Conservation (phyloP, 2,329 filamentous ascomycete genomes). For the Paecilomyces sp. region DNA sequence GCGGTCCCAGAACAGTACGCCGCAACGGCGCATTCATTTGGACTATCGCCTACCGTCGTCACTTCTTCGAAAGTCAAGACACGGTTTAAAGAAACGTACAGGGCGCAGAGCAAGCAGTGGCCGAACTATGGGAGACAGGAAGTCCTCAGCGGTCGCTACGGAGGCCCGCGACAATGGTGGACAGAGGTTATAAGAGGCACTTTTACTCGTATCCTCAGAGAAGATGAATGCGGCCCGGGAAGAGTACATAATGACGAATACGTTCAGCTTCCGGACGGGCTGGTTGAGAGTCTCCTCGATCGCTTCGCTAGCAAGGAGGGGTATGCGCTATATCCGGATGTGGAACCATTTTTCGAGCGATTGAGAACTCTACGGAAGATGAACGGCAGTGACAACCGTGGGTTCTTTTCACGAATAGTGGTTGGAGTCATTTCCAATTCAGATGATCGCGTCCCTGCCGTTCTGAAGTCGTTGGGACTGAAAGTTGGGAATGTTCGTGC, state of each 20-base stretch:
- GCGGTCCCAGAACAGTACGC: constrained; percentile 35
- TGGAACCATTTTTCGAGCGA: constrained; percentile 26
- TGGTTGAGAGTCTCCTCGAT: constrained; percentile 28
- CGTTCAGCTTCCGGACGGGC: constrained; percentile 21
- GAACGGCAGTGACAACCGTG: constrained; percentile 13
- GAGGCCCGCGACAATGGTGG: constrained; percentile 39
- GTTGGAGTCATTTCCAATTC: constrained; percentile 41
- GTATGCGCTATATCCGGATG: constrained; percentile 36
- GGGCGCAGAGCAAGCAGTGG: constrained; percentile 19
- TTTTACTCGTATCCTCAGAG: constrained; percentile 21
- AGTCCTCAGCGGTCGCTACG: constrained; percentile 26
- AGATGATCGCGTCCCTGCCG: constrained; percentile 35
- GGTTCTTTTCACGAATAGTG: constrained; percentile 20
- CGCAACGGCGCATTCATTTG: constrained; percentile 27
- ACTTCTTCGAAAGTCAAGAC: constrained; percentile 19
- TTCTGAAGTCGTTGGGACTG: constrained; percentile 33
- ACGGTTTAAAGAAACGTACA: constrained; percentile 31
- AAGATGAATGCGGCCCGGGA: constrained; percentile 1
- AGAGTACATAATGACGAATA: neutral
- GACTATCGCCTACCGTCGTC: constrained; percentile 20
- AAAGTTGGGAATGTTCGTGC: constrained; percentile 26
- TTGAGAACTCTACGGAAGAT: constrained; percentile 17
- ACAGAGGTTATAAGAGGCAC: constrained; percentile 32
- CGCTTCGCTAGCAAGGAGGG: constrained; percentile 33
- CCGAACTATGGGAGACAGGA: constrained; percentile 40